A percentile compares a stretch with the other conserved stretches of the same genome.
Conservation (phyloP, 169 alveolate species). For the Plasmodium inui region DNA sequence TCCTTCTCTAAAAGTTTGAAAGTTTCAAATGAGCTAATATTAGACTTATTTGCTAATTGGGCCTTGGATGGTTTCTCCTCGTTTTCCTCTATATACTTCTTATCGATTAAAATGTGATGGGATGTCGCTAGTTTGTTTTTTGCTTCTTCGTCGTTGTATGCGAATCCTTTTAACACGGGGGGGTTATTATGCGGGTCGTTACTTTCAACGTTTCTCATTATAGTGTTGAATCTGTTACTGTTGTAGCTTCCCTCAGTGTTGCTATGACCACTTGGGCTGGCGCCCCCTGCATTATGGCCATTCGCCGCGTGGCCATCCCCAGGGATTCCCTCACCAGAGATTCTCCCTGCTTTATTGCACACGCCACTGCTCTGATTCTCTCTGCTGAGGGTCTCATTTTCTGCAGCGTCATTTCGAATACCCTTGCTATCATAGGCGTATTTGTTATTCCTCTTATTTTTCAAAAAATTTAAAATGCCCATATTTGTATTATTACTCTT, state of each 20-base stretch:
- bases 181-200: background rate
- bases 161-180: constrained; percentile 4
- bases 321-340: background rate
- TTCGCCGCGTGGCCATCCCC: background rate
- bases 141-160: background rate
- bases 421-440: constrained; percentile 61
- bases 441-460: constrained; percentile 35
- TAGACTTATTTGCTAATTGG: constrained; percentile 16
- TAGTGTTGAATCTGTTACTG: background rate
- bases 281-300: background rate
- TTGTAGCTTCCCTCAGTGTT: background rate
- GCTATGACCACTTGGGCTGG: background rate
- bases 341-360: background rate
- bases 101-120: background rate
- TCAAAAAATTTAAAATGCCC: constrained; percentile 57
- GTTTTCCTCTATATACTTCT: constrained; percentile 15
- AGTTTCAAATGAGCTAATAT: constrained; percentile 10
- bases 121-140: background rate
- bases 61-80: background rate
- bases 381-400: background rate
- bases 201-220: background rate
- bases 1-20: constrained; percentile 18
- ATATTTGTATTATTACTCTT: constrained; percentile 28
- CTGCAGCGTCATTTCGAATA: constrained; percentile 31
- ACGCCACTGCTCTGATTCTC: background rate